Conservation (phyloP, 352 stramenopile species). For the Globisporangium paroecandrum region DNA sequence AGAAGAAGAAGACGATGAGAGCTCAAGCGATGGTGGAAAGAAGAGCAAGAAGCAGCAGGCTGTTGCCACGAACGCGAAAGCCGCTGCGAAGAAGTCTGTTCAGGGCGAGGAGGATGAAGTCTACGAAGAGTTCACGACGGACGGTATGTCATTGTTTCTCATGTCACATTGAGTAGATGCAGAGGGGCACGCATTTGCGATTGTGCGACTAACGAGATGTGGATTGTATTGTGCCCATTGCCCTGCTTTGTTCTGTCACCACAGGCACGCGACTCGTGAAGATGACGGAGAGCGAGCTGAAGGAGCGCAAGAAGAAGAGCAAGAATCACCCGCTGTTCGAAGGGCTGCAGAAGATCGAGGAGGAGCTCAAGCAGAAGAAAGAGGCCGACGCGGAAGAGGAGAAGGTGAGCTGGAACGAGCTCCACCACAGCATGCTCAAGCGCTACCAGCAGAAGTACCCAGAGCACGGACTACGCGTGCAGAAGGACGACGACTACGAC, state of each 20-base stretch:
- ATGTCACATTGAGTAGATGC: not conserved
- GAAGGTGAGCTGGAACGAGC: slow-evolving; percentile 78
- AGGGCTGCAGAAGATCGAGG: slow-evolving; percentile 67
- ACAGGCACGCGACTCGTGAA: slow-evolving; percentile 41
- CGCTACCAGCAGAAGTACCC: slow-evolving; percentile 82
- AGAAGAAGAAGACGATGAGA: slow-evolving; percentile 28
- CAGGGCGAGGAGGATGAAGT: slow-evolving; percentile 48
- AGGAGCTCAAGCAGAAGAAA: slow-evolving; percentile 62
- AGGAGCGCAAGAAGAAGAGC: slow-evolving; percentile 28
- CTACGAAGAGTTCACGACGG: slow-evolving; percentile 65
- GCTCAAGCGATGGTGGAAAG: slow-evolving; percentile 6
- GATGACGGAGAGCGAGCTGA: slow-evolving; percentile 19
- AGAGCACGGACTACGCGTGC: slow-evolving; percentile 47
- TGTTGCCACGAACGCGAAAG: not conserved
- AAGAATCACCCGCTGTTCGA: slow-evolving; percentile 70
- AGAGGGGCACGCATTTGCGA: too few relatives aligned
- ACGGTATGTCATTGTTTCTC: slow-evolving; percentile 27
- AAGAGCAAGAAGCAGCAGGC: slow-evolving; percentile 1
- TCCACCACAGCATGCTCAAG: slow-evolving; percentile 66
- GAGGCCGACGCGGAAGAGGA: slow-evolving; percentile 33
- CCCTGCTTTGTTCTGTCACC: not conserved
- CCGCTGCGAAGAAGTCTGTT: not conserved
- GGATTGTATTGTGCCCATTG: not conserved
- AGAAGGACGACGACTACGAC: slow-evolving; percentile 70
- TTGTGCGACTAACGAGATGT: not conserved